These are phyloP conservation scores for Asterochloris sp. DNA, from an alignment of 139 green algal species.

Conservation along the genomic window DNA sequence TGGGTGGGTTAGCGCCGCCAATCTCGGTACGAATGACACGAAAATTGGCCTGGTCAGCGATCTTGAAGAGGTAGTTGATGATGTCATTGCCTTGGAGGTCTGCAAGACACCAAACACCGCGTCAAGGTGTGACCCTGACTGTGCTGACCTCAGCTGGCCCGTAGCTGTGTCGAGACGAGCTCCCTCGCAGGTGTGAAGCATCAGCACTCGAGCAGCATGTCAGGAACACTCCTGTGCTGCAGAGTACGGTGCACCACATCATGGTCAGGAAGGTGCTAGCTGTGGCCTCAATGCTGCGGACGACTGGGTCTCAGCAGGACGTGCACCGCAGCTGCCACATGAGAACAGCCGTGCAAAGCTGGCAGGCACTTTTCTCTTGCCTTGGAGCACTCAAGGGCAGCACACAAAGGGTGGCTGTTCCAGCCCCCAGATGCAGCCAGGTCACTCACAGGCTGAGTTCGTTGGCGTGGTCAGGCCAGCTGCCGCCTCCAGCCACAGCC, in stretches of 20 bases:
- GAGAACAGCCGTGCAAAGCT: not conserved
- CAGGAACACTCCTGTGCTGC: not conserved
- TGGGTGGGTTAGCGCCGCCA: conserved; percentile 37
- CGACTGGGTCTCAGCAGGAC: not conserved
- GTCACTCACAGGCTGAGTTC: not conserved
- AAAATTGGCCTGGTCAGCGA: conserved; percentile 41
- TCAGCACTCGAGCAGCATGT: not conserved
- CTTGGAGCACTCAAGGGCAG: not conserved
- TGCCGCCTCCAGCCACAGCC: not conserved
- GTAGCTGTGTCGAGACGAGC: not conserved
- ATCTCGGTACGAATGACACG: conserved; percentile 60
- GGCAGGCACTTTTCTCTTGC: not conserved
- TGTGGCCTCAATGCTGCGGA: not conserved
- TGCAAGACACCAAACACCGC: too few relatives aligned
- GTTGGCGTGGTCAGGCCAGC: not conserved
- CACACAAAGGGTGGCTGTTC: not conserved
- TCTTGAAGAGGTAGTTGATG: conserved; percentile 1
- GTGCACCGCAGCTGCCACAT: not conserved
- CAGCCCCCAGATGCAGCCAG: not conserved
- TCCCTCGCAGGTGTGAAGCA: conserved; percentile 1
- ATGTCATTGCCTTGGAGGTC: not conserved
- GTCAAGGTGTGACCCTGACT: not conserved
- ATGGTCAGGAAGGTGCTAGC: not conserved
- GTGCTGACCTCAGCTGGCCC: not conserved
- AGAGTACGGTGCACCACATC: not conserved